Base-by-base conservation (phyloP, 108 stramenopile species). In the Conticribra guillardii region DNA sequence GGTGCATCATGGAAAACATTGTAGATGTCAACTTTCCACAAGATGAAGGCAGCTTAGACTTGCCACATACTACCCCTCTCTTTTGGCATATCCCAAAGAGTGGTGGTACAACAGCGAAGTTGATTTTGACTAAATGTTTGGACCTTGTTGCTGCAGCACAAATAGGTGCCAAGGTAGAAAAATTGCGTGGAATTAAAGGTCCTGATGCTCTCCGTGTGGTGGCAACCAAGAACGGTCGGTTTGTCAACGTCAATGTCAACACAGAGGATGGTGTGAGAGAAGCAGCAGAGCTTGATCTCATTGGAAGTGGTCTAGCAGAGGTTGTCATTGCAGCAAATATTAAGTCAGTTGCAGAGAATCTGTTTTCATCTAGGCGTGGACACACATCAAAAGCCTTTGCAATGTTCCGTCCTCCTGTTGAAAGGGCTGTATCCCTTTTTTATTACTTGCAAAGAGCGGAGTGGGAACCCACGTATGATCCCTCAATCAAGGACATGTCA, bases 381-480 rank as follows among this genome's bases (percentile, higher is more conserved):
- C 59, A 74, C 31, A 67, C 59, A 52, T 72, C 69, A 0, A 54
- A 72, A 22, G 54, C 74, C 46, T 79, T 79, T 55, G 72, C 78
- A 16, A 30, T 79, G 9, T 79, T 79, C 67, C 70, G 83, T 14
- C 80, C 81, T 59, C 83, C 83, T 8, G 68, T 84, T 18, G 73
- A 79, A 27, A 45, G 80, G 22, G 83, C 80, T 3, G 77, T 81
- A 0, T 67, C 64, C 37, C 71, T 71, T 29, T 78, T 78, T 52
- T 64, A 60, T 48, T 71, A 71, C 41, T 62, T 71, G 1, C 47
- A 54, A 26, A 71, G 37, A 49, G 76, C 76, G 4, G 45, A 60
- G 2, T 75, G 79, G 74, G 80, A 41, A 11, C 37, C 37, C 5
- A 41, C 37, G 5, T 41, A 41, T 41, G 37, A 41, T 41, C 37